Evolutionary conservation across 441 rosid species (phyloP), one percentile per base, ranked within the genome.

Genomic region (Pelargonium myrrhifolium): DNA sequence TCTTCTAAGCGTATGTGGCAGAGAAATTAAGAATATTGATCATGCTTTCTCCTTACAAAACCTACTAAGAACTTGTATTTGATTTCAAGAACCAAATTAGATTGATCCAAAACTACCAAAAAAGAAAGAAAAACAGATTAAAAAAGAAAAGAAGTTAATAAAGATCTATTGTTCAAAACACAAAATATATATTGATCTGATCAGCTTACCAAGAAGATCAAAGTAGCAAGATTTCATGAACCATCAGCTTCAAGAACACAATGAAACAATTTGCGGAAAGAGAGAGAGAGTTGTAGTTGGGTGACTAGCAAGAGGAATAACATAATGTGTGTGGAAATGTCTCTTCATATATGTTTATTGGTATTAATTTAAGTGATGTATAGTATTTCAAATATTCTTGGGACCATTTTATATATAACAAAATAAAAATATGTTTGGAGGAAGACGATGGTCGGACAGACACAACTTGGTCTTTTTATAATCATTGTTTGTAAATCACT

Each of bases 391-490:
- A 47, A 47, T 47, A 47, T 47, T 47, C 53, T 47, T 14, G 53
- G 53, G 53, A 12, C 53, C 14, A 47, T 12, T 47, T 47, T 11
- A 11, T 11, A 12, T 11, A 47, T 47, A 47, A 47, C 53, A 47
- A 47, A 47, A 47, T 11, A 11, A 11, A 47, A 47, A 11, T 12
- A 47, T 15, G 4, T 47, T 0, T 47, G 12, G 53, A 47, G 15
- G 71, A 62, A 72, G 71, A 71, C 68, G 45, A 70, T 56, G 31
- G 67, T 68, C 62, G 67, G 45, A 21, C 22, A 9, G 53, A 47
- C 51, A 45, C 74, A 68, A 66, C 75, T 64, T 65, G 76, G 45
- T 51, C 47, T n/a, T 62, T 63, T 70, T 24, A 24, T 24, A 24
- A 24, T 24, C 26, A 24, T 24, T 24, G 26, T 24, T 24, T 66